phyloP scores from a whole-genome alignment of 2,329 filamentous ascomycete genomes.

The Botrytis deweyae region DNA sequence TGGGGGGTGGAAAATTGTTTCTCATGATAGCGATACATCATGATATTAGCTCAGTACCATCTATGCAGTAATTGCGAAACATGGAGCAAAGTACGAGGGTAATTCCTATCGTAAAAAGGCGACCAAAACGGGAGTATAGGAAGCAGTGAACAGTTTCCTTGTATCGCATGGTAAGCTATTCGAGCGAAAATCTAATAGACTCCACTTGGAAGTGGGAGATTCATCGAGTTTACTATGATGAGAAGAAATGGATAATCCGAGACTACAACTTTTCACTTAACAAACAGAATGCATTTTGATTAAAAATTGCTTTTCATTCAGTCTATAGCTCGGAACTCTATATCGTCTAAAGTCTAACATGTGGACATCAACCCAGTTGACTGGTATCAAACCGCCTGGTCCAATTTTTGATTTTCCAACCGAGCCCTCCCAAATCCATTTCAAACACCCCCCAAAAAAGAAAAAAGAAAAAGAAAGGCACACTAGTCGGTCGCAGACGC shows the following conservation, averaged over 20 bases:
- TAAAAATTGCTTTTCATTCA: background rate
- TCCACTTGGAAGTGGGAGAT: too few relatives aligned
- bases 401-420: background rate
- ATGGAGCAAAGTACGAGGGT: background rate
- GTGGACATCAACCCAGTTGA: background rate
- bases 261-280: background rate
- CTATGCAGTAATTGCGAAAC: background rate
- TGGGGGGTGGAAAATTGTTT: fast-evolving
- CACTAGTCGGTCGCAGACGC: background rate
- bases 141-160: background rate
- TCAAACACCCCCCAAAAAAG: background rate
- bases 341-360: background rate
- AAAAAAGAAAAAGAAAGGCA: background rate
- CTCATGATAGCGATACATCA: background rate
- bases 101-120: fast-evolving
- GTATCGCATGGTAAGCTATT: background rate
- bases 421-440: background rate
- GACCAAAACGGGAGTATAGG: fast-evolving
- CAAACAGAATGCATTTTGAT: background rate
- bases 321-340: background rate
- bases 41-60: background rate
- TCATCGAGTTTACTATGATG: too few relatives aligned
- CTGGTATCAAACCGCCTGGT: background rate
- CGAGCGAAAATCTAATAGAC: too few relatives aligned
- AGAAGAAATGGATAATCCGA: too few relatives aligned